Percentiles rank a stretch among this genome's conserved stretches.
phyloP scores from a whole-genome alignment of 2,329 filamentous ascomycete genomes.

The Fusarium keratoplasticum region DNA sequence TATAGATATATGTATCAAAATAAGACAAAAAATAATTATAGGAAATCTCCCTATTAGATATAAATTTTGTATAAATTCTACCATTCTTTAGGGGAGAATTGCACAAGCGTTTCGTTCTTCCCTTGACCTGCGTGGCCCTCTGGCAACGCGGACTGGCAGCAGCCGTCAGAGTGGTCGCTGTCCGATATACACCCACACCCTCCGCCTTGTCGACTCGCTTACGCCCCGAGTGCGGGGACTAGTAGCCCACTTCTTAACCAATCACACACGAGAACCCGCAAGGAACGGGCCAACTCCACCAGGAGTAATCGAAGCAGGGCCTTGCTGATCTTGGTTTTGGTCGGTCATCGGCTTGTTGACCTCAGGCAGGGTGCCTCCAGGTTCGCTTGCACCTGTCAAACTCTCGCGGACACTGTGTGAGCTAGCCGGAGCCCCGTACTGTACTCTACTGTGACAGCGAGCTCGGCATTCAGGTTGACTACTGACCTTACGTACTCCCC shows the following conservation, averaged over 20 bases:
- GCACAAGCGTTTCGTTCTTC: no score
- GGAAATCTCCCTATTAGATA: no score
- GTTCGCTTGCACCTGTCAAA: slow-evolving; percentile 12
- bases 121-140: no score
- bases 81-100: no score
- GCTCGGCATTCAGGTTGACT: background rate
- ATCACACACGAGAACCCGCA: background rate
- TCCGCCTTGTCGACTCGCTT: slow-evolving; percentile 6
- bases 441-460: background rate
- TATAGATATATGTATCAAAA: no score
- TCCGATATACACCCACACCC: background rate
- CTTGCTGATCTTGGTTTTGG: slow-evolving; percentile 50
- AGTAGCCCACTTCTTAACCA: background rate
- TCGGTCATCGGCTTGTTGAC: slow-evolving; percentile 46
- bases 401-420: background rate
- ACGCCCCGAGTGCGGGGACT: slow-evolving; percentile 28
- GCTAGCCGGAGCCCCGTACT: background rate
- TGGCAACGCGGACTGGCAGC: background rate
- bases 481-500: background rate
- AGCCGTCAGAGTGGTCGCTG: background rate
- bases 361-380: background rate
- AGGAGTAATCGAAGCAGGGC: background rate
- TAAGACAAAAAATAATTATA: no score
- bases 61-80: no score
- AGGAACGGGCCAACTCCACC: background rate